Percentiles rank a stretch among this genome's conserved stretches.
Conservation (phyloP, 2,329 filamentous ascomycete species). For the Botrytis sinoallii region DNA sequence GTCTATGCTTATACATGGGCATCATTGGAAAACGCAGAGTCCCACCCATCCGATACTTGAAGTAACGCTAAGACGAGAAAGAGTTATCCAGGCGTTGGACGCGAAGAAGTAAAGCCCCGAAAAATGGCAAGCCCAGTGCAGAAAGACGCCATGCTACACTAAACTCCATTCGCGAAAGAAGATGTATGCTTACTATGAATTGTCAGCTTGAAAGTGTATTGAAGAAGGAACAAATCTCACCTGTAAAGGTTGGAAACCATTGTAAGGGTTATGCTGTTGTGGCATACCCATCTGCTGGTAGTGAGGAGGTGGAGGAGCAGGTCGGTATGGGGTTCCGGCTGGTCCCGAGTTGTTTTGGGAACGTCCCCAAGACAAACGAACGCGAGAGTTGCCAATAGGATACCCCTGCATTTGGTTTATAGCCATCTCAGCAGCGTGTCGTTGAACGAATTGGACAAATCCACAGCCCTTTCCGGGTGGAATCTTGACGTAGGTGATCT, state of each 20-base stretch:
- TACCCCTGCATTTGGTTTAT: conserved; percentile 99
- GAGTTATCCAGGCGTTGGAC: conserved; percentile 39
- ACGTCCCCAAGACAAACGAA: conserved; percentile 94
- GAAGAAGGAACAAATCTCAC: conserved; percentile 26
- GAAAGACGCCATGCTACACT: conserved; percentile 39
- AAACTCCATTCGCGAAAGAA: conserved; percentile 39
- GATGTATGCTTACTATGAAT: conserved; percentile 36
- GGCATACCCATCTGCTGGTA: conserved; percentile 59
- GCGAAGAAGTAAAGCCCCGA: conserved; percentile 37
- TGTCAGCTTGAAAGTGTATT: neutral
- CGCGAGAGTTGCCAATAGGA: conserved; percentile 96
- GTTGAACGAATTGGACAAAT: conserved; percentile 98
- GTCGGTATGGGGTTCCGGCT: conserved; percentile 93
- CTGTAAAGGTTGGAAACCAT: conserved; percentile 38
- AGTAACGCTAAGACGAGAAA: conserved; percentile 42
- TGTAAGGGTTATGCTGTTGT: conserved; percentile 36
- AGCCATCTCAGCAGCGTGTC: conserved; percentile 98
- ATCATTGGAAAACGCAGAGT: conserved; percentile 39
- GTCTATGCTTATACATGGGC: conserved; percentile 41
- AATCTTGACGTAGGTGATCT: conserved; percentile 99
- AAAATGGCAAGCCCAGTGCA: conserved; percentile 36
- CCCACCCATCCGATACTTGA: conserved; percentile 40
- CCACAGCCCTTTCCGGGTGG: conserved; percentile 98
- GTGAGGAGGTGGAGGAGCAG: conserved; percentile 77
- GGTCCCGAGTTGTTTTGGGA: conserved; percentile 98